phyloP scores from a whole-genome alignment of 2,329 filamentous ascomycete genomes.

The Talaromyces sp. region DNA sequence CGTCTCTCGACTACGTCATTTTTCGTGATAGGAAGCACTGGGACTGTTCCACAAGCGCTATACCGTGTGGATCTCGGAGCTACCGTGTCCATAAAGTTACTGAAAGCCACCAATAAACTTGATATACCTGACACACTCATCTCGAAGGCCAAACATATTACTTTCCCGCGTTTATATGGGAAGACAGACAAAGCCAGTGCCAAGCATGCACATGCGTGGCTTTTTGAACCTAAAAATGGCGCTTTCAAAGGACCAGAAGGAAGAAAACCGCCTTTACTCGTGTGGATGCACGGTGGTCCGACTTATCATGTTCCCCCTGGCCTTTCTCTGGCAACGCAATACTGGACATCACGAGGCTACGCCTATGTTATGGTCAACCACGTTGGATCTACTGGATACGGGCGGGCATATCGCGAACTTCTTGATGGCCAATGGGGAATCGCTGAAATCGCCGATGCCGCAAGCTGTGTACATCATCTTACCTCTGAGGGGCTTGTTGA shows the following conservation, averaged over 20 bases:
- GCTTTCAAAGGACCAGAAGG: conserved; percentile 33
- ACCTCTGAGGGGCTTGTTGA: conserved; percentile 32
- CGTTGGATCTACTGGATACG: conserved; percentile 48
- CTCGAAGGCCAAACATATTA: conserved; percentile 1
- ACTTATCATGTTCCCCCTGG: conserved; percentile 41
- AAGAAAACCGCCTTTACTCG: conserved; percentile 44
- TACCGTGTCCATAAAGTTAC: neutral
- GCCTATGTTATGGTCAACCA: conserved; percentile 50
- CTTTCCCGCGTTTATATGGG: neutral
- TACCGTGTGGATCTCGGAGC: neutral
- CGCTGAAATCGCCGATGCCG: conserved; percentile 47
- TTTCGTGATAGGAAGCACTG: conserved; percentile 5
- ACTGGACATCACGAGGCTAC: conserved; percentile 52
- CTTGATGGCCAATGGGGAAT: conserved; percentile 48
- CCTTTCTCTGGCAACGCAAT: conserved; percentile 44
- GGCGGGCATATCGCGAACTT: conserved; percentile 44
- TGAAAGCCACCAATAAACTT: neutral
- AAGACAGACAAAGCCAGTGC: neutral
- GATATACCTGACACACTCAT: conserved; percentile 1
- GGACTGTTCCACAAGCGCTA: conserved; percentile 1
- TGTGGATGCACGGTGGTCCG: conserved; percentile 49
- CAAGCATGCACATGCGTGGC: conserved; percentile 43
- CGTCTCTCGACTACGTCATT: conserved; percentile 1
- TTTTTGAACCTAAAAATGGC: conserved; percentile 46
- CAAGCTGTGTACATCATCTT: conserved; percentile 42